phyloP scores from a whole-genome alignment of 208 protist species.

The Angomonas deanei region DNA sequence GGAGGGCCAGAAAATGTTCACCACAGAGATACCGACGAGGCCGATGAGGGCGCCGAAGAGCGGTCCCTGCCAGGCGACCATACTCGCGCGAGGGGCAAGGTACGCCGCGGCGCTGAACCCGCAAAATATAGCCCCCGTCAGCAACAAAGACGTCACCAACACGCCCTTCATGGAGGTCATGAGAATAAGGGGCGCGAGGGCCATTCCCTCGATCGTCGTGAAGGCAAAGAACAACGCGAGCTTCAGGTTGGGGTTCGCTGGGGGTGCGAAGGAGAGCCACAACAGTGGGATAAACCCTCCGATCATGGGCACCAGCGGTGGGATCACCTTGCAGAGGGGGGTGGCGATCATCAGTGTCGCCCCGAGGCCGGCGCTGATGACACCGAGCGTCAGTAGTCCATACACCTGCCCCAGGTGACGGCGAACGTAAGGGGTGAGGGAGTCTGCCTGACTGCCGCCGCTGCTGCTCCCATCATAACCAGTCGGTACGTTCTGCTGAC shows the following conservation, averaged over 20 bases:
- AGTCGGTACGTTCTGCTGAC: constrained; percentile 33
- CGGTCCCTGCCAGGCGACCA: constrained; percentile 80
- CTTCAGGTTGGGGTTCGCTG: constrained; percentile 62
- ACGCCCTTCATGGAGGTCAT: constrained; percentile 74
- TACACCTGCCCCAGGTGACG: constrained; percentile 84
- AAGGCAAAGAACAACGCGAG: constrained; percentile 76
- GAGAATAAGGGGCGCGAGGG: constrained; percentile 69
- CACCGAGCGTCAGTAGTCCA: constrained; percentile 38
- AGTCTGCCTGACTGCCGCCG: constrained; percentile 54
- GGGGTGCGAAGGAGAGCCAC: constrained; percentile 78
- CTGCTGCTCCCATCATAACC: constrained; percentile 24
- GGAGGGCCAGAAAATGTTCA: constrained; percentile 86
- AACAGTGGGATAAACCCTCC: constrained; percentile 79
- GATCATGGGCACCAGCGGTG: constrained; percentile 82
- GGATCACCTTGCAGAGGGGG: constrained; percentile 56
- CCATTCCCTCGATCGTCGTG: constrained; percentile 80
- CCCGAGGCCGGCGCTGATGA: constrained; percentile 24
- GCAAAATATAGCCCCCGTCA: constrained; percentile 79
- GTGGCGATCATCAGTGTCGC: constrained; percentile 79
- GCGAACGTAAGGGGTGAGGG: constrained; percentile 75
- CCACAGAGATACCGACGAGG: constrained; percentile 71
- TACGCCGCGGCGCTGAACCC: constrained; percentile 85
- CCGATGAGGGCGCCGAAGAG: constrained; percentile 82
- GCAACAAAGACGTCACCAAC: constrained; percentile 65
- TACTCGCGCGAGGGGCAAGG: constrained; percentile 65